Percentiles rank a stretch among this genome's conserved stretches.
These are phyloP conservation scores for Vigna mungo DNA, from an alignment of 306 rosid genomes.

Conservation along the genomic window DNA sequence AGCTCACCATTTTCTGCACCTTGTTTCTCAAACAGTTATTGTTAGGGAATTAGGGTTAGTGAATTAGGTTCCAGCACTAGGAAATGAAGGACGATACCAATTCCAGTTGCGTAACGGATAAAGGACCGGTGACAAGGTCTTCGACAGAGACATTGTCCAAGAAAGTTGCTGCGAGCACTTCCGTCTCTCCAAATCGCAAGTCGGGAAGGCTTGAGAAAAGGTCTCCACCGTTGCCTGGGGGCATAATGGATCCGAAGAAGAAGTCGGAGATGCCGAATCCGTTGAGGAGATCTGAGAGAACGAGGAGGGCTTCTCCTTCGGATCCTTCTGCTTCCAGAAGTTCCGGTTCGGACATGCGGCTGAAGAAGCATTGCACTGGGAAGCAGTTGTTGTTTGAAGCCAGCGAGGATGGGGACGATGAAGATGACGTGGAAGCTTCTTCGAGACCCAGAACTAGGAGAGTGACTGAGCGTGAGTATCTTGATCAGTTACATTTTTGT, in stretches of 20 bases:
- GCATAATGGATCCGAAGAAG: conserved; percentile 47
- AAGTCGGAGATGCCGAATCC: conserved; percentile 49
- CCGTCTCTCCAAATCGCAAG: conserved; percentile 1
- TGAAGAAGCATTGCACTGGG: conserved; percentile 53
- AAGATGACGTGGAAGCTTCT: conserved; percentile 43
- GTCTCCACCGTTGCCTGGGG: conserved; percentile 33
- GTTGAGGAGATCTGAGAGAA: conserved; percentile 74
- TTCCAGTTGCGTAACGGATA: not conserved
- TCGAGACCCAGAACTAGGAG: conserved; percentile 42
- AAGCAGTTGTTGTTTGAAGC: conserved; percentile 36
- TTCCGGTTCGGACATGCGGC: conserved; percentile 32
- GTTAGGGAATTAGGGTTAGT: conserved; percentile 30
- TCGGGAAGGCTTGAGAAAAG: conserved; percentile 50
- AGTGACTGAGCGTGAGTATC: conserved; percentile 50
- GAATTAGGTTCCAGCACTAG: not conserved
- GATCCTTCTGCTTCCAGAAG: conserved; percentile 52
- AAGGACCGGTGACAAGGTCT: conserved; percentile 47
- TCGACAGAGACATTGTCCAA: conserved; percentile 35
- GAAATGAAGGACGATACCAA: not conserved
- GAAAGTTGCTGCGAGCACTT: not conserved
- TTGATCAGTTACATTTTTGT: not conserved
- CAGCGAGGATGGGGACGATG: conserved; percentile 23
- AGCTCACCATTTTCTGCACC: not conserved
- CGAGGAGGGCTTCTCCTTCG: conserved; percentile 38
- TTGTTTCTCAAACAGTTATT: not conserved